Conservation (phyloP, 2,329 filamentous ascomycete species). For the Reticulascus tulasneorum region DNA sequence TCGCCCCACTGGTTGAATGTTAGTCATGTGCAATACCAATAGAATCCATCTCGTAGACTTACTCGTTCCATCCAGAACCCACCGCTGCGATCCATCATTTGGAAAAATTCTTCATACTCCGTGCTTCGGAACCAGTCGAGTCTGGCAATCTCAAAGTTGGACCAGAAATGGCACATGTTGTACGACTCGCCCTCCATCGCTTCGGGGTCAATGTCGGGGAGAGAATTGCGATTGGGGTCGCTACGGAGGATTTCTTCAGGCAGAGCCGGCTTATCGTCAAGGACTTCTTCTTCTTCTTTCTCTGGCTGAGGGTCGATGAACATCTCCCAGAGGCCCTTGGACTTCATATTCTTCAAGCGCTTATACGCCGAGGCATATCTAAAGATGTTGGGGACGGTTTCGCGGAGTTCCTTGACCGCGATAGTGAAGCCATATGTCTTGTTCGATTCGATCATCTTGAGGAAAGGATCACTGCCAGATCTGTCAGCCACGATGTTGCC, state of each 20-base stretch:
- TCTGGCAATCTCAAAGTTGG: conserved; percentile 96
- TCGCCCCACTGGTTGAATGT: conserved; percentile 80
- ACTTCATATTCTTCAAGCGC: conserved; percentile 82
- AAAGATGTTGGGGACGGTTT: conserved; percentile 98
- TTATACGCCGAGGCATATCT: conserved; percentile 98
- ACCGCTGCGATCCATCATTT: conserved; percentile 97
- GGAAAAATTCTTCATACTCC: conserved; percentile 95
- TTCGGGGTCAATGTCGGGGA: conserved; percentile 84
- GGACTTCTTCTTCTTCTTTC: conserved; percentile 52
- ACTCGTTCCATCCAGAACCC: conserved; percentile 99
- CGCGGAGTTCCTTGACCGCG: conserved; percentile 93
- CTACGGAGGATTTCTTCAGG: conserved; percentile 78
- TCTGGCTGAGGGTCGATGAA: conserved; percentile 76
- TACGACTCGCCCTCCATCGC: conserved; percentile 97
- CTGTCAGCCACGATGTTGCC: not conserved
- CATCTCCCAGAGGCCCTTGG: conserved; percentile 97
- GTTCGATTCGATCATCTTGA: conserved; percentile 88
- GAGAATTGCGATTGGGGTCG: conserved; percentile 64
- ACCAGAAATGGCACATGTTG: conserved; percentile 99
- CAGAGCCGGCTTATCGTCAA: conserved; percentile 63
- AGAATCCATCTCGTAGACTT: conserved; percentile 24
- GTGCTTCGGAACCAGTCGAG: conserved; percentile 96
- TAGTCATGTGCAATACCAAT: conserved; percentile 22
- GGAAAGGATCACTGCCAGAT: conserved; percentile 74
- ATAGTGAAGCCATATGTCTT: conserved; percentile 99